phyloP scores from a whole-genome alignment of 1,139 yeast genomes.

The Casaregolazyma lundiana region DNA sequence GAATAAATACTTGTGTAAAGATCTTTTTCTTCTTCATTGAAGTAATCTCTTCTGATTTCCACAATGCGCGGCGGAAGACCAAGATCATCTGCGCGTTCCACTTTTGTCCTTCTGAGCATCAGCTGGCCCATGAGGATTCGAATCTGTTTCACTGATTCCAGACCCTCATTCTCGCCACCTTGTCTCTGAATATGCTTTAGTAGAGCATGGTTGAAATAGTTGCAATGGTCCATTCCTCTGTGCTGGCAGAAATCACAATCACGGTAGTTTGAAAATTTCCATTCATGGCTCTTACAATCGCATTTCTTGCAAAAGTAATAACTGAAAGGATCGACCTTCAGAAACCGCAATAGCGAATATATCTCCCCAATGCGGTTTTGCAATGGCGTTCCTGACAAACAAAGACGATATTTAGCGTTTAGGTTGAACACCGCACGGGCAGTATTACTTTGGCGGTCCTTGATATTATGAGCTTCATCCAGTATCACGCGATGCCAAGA shows the following conservation, averaged over 20 bases:
- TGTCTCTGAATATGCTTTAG: constrained; percentile 83
- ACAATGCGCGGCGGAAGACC: constrained; percentile 95
- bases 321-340: constrained; percentile 81
- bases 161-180: constrained; percentile 78
- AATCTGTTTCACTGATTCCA: constrained; percentile 69
- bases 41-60: constrained; percentile 76
- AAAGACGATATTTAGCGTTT: constrained; percentile 72
- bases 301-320: constrained; percentile 89
- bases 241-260: constrained; percentile 86
- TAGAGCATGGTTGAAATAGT: constrained; percentile 92
- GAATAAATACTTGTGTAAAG: constrained; percentile 81
- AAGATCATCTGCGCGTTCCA: constrained; percentile 93
- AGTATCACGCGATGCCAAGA: constrained; percentile 81
- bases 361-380: constrained; percentile 96
- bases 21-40: constrained; percentile 93
- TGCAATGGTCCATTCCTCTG: constrained; percentile 89
- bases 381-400: constrained; percentile 91
- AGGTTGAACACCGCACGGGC: constrained; percentile 84
- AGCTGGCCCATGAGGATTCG: constrained; percentile 68
- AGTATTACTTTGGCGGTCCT: constrained; percentile 89
- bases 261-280: constrained; percentile 80
- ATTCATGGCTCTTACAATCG: constrained; percentile 71
- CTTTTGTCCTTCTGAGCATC: constrained; percentile 90
- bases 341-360: constrained; percentile 80
- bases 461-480: constrained; percentile 97